phyloP scores from a whole-genome alignment of 108 stramenopile species.

The Seminavis robusta region DNA sequence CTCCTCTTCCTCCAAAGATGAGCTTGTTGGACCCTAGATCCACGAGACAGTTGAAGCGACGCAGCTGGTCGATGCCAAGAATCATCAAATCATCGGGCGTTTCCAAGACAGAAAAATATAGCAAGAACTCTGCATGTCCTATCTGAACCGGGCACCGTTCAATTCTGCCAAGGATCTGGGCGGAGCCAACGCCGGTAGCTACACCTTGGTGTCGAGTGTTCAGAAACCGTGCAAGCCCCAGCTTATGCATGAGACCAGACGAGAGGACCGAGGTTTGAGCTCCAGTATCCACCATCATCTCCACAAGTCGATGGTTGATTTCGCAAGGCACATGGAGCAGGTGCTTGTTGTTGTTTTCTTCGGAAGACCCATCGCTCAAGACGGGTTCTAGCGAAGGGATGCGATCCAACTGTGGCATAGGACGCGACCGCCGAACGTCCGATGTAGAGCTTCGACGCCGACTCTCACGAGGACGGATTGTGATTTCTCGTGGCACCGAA shows the following conservation, averaged over 20 bases:
- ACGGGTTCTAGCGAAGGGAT: neutral
- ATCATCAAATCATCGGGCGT: conserved; percentile 46
- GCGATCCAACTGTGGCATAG: too few species aligned
- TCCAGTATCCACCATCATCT: conserved; percentile 75
- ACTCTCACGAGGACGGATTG: too few species aligned
- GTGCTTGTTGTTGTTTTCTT: neutral
- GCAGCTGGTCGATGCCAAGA: conserved; percentile 70
- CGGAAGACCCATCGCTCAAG: neutral
- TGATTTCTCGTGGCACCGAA: too few species aligned
- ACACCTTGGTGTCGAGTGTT: conserved; percentile 40
- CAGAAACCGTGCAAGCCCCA: conserved; percentile 46
- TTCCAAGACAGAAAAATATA: conserved; percentile 70
- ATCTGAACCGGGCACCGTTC: conserved; percentile 41
- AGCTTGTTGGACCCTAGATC: conserved; percentile 48
- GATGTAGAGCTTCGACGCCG: neutral
- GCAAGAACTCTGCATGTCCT: conserved; percentile 65
- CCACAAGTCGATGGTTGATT: conserved; percentile 46
- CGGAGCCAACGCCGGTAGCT: conserved; percentile 65
- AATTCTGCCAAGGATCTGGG: conserved; percentile 51
- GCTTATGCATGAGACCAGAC: conserved; percentile 38
- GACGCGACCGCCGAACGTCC: too few species aligned
- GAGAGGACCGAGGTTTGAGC: conserved; percentile 66
- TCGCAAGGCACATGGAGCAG: conserved; percentile 49
- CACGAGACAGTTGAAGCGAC: conserved; percentile 66
- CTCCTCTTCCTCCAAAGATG: neutral